These are phyloP conservation scores for Talaromyces atroroseus DNA, from an alignment of 2,329 filamentous ascomycete species.

Conservation along the genomic window DNA sequence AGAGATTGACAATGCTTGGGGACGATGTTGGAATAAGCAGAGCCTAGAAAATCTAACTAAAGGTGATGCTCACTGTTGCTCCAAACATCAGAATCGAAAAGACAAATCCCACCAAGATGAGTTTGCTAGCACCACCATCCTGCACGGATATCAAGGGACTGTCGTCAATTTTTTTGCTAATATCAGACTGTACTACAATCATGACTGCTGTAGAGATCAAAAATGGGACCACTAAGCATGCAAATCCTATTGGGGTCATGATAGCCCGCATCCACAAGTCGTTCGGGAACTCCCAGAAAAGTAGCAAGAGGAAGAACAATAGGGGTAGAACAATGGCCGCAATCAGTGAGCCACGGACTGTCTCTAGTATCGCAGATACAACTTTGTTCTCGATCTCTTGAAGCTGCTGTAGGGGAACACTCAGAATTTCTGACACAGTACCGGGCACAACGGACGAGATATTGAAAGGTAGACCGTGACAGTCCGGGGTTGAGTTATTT, in stretches of 20 bases:
- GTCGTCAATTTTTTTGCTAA: background rate
- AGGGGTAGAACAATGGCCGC: background rate
- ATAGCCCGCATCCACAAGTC: background rate
- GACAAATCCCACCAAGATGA: background rate
- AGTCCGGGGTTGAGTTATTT: background rate
- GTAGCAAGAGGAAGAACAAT: background rate
- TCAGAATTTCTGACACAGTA: background rate
- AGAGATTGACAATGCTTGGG: too few relatives aligned
- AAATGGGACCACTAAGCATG: background rate
- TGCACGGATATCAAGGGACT: background rate
- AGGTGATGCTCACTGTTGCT: too few relatives aligned
- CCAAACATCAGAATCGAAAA: background rate
- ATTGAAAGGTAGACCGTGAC: background rate
- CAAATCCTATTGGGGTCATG: background rate
- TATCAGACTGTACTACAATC: background rate
- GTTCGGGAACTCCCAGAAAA: background rate
- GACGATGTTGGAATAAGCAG: slow-evolving; percentile 19
- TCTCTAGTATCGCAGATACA: background rate
- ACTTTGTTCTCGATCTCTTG: background rate
- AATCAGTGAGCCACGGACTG: background rate
- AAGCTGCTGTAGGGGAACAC: background rate
- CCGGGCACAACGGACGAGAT: background rate
- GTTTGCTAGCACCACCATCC: background rate
- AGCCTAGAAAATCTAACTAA: background rate
- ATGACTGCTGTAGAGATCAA: background rate